Evolutionary conservation across 106 monocot species (phyloP).

Genomic region (Allium cepa): DNA sequence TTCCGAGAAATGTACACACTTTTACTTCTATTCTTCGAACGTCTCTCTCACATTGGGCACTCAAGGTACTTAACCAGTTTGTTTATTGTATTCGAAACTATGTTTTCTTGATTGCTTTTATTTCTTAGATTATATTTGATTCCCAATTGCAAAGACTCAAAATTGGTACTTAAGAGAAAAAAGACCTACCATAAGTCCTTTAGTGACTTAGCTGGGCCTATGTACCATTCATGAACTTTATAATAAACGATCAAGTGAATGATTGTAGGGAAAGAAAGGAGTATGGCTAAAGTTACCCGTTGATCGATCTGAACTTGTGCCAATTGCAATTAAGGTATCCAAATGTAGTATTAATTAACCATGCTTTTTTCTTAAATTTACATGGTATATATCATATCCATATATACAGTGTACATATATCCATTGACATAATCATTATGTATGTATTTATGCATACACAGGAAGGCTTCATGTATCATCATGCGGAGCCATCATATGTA

Average conservation of each 20-base stretch:
- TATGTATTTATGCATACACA: conserved; percentile 13
- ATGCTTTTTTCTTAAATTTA: background rate
- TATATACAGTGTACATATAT: background rate
- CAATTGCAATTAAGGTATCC: conserved; percentile 76
- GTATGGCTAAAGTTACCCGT: conserved; percentile 84
- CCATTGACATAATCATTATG: background rate
- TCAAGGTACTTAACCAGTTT: conserved; percentile 23
- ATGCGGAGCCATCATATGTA: conserved; percentile 76
- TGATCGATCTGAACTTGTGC: conserved; percentile 63
- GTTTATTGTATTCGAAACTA: background rate
- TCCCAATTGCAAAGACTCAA: background rate
- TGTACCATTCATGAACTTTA: background rate
- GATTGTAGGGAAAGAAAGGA: conserved; percentile 77
- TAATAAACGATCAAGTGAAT: background rate
- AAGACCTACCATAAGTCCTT: background rate
- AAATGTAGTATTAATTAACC: background rate
- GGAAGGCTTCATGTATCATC: conserved; percentile 92
- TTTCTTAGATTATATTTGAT: background rate
- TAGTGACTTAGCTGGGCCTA: background rate
- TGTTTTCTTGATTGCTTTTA: background rate
- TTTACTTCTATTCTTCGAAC: conserved; percentile 39
- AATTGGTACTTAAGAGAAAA: background rate
- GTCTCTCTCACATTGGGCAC: conserved; percentile 66
- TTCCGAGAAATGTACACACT: conserved; percentile 35
- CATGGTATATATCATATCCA: background rate